Conservation (phyloP, 2,329 filamentous ascomycete genomes). For the Aspergillus alliaceus region DNA sequence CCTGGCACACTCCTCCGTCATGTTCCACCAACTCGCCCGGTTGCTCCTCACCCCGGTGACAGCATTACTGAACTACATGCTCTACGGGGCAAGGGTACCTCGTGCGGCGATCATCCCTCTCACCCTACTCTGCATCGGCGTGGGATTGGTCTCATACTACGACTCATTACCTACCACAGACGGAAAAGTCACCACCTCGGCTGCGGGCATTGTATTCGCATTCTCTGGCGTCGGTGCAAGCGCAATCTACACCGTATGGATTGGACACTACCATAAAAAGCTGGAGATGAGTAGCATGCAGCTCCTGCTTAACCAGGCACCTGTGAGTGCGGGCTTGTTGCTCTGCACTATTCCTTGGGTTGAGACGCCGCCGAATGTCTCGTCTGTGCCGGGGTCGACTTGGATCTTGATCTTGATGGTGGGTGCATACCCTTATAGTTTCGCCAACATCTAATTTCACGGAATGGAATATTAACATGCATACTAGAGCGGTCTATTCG, state of each 20-base stretch:
- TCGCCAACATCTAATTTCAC: no score
- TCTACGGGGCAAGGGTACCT: slow-evolving; percentile 19
- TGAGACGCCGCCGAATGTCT: slow-evolving; percentile 12
- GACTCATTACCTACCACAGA: slow-evolving; percentile 14
- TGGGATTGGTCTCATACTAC: slow-evolving; percentile 22
- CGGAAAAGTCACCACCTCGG: slow-evolving; percentile 14
- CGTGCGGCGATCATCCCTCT: slow-evolving; percentile 15
- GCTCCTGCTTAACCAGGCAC: slow-evolving; percentile 22
- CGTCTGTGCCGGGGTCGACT: slow-evolving; percentile 14
- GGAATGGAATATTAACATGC: no score
- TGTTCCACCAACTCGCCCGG: slow-evolving; percentile 23
- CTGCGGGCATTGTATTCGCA: slow-evolving; percentile 17
- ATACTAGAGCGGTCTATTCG: slow-evolving; percentile 20
- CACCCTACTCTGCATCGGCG: slow-evolving; percentile 17
- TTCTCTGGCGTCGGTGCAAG: slow-evolving; percentile 20
- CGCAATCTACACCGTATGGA: slow-evolving; percentile 22
- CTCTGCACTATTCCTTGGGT: slow-evolving; percentile 17
- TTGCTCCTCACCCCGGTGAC: slow-evolving; percentile 20
- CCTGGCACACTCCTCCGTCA: slow-evolving; percentile 21
- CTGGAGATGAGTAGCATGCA: slow-evolving; percentile 23
- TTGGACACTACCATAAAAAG: slow-evolving; percentile 19
- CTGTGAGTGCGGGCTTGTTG: slow-evolving; percentile 18
- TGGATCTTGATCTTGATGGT: slow-evolving; percentile 20
- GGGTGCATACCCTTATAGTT: background rate
- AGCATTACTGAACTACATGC: slow-evolving; percentile 18